Percentiles rank a stretch among this genome's conserved stretches.
These are phyloP conservation scores for Tylopilus plumbeoviolaceoides DNA, from an alignment of 768 basidiomycete species.

Conservation along the genomic window DNA sequence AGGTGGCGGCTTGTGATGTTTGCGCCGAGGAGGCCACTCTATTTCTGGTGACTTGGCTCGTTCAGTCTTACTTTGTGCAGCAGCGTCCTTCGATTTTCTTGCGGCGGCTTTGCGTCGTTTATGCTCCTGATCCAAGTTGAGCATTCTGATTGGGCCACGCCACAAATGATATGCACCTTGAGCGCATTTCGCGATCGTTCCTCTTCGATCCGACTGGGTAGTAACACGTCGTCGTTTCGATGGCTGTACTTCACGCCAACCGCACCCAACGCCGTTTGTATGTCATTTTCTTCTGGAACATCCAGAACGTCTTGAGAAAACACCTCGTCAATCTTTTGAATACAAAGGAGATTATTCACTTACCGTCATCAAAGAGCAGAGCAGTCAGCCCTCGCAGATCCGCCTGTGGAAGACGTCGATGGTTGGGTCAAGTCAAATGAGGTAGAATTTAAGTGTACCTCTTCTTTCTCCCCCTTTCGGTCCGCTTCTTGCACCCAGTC, in stretches of 20 bases:
- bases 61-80: conserved; percentile 3
- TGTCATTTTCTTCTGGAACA: conserved; percentile 41
- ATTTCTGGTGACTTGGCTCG: conserved; percentile 34
- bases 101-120: conserved; percentile 22
- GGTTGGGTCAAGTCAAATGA: not conserved
- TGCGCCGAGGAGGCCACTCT: conserved; percentile 64
- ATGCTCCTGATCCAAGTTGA: conserved; percentile 22
- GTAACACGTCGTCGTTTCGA: conserved; percentile 66
- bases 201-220: conserved; percentile 65
- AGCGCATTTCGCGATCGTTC: conserved; percentile 53
- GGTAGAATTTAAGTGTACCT: conserved; percentile 6
- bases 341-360: conserved; percentile 7
- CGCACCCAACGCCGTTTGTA: conserved; percentile 53
- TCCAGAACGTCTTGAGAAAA: conserved; percentile 36
- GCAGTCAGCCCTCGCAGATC: conserved; percentile 58
- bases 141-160: not conserved
- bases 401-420: conserved; percentile 32
- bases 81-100: conserved; percentile 20
- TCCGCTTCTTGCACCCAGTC: conserved; percentile 45
- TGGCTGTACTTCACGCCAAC: conserved; percentile 73
- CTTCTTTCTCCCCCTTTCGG: conserved; percentile 41
- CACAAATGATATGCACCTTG: conserved; percentile 35
- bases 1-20: conserved; percentile 46
- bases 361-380: conserved; percentile 70
- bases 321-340: not conserved